Percentiles rank a stretch among this genome's conserved stretches.
Conservation (phyloP, 768 basidiomycete species). For the Leucosporidium yakuticum region DNA sequence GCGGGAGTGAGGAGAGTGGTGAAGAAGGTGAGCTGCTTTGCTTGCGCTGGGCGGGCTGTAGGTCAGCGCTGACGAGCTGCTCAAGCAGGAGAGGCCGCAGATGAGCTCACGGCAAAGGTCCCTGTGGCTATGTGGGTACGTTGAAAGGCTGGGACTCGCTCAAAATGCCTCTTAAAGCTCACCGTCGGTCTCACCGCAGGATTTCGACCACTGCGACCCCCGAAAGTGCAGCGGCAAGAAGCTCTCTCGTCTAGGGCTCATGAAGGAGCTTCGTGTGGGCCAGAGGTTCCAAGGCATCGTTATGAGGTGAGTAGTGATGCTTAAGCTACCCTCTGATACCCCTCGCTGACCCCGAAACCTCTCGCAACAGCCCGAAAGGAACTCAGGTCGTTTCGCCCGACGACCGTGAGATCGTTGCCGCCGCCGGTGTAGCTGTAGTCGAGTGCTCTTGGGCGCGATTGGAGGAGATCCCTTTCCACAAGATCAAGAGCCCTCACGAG, state of each 20-base stretch:
- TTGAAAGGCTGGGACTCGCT: not conserved
- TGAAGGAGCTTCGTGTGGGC: conserved; percentile 76
- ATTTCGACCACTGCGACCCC: conserved; percentile 97
- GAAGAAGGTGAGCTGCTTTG: not conserved
- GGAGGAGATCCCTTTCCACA: conserved; percentile 88
- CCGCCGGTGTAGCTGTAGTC: conserved; percentile 83
- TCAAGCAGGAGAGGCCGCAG: not conserved
- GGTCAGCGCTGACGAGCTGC: not conserved
- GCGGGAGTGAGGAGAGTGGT: not conserved
- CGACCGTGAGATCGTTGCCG: conserved; percentile 70
- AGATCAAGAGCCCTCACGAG: conserved; percentile 90
- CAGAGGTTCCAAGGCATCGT: conserved; percentile 84
- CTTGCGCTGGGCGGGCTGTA: not conserved
- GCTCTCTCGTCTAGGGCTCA: conserved; percentile 73
- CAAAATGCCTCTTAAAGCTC: not conserved
- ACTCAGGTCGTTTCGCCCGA: conserved; percentile 69
- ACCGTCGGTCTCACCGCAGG: conserved; percentile 49
- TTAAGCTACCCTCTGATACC: not conserved
- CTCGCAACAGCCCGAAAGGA: conserved; percentile 65
- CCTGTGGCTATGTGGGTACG: conserved; percentile 32
- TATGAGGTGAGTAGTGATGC: conserved; percentile 62
- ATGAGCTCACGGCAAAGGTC: conserved; percentile 7
- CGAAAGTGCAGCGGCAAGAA: conserved; percentile 82
- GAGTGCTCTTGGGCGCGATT: conserved; percentile 97
- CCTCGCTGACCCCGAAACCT: not conserved